Evolutionary conservation across 495 filamentous ascomycete genomes (phyloP), one percentile per base, ranked within the genome.

Genomic region (Talaromyces adpressus): DNA sequence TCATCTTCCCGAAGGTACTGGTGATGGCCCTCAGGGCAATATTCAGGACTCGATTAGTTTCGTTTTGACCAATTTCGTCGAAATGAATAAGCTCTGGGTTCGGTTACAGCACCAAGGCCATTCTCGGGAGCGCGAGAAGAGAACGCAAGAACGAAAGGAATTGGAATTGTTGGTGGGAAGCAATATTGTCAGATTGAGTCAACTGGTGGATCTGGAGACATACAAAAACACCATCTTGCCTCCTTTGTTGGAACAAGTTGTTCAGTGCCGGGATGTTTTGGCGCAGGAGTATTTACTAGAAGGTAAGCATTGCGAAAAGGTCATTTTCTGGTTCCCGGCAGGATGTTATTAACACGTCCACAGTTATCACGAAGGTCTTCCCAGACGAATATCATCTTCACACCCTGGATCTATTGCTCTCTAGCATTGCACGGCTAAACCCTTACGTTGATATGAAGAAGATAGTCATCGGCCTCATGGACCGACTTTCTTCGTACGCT

Each of bases 11-110:
- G 82, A 82, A 6, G 91, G 91, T 51, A 88, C 82, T 62, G 84
- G 91, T 1, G 93, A 97, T 67, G 93, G 93, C 0, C 91, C 93
- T 6, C 92, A 98, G 69, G 94, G 94, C 6, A 98, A 98, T 70
- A 79, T 98, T 32, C 92, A 96, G 70, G 94, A 98, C 75, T 96
- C 92, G 16, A 95, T 98, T 70, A 97, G 90, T 73, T 98, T 98
- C 69, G 87, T 97, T 27, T 77, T 98, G 69, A 98, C 94, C 59
- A 98, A 98, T 69, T 98, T 98, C 70, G 96, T 98, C 68, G 94
- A 98, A 75, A 98, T 98, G 94, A 98, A 98, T 72, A 98, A 98
- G 82, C 84, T 98, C 36, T 98, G 94, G 94, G 94, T 98, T 62
- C 87, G 94, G 62, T 78, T 97, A 63, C 94, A 98, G 74, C 94